Evolutionary conservation across 2,329 filamentous ascomycete genomes (phyloP).

Genomic region (Alternaria sp.): DNA sequence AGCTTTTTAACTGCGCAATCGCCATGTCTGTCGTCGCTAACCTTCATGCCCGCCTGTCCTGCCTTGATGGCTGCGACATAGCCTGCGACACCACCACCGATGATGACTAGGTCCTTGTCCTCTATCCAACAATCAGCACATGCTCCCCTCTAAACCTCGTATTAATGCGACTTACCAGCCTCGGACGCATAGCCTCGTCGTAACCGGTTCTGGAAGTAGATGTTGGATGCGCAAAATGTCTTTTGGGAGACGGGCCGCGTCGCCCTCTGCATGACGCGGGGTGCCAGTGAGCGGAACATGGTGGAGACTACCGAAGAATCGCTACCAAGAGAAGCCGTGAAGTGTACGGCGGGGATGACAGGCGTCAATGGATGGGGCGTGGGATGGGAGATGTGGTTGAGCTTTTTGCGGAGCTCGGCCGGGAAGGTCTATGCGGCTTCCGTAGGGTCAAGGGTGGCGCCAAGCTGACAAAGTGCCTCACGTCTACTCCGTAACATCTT

Average conservation of each 20-base stretch:
- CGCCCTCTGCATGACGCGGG: slow-evolving; percentile 56
- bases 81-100: slow-evolving; percentile 96
- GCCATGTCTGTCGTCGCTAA: slow-evolving; percentile 48
- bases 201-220: slow-evolving; percentile 58
- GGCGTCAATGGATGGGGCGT: slow-evolving; percentile 48
- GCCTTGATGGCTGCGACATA: slow-evolving; percentile 99
- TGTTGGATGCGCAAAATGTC: slow-evolving; percentile 49
- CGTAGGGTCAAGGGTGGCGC: slow-evolving; percentile 31
- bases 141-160: slow-evolving; percentile 21
- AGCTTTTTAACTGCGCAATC: slow-evolving; percentile 3
- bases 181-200: slow-evolving; percentile 64
- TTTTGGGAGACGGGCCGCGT: slow-evolving; percentile 44
- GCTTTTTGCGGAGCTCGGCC: slow-evolving; percentile 39
- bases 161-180: slow-evolving; percentile 51
- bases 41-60: slow-evolving; percentile 95
- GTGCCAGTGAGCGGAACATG: slow-evolving; percentile 61
- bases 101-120: slow-evolving; percentile 96
- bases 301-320: slow-evolving; percentile 33
- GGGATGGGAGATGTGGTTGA: slow-evolving; percentile 45
- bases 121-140: slow-evolving; percentile 61
- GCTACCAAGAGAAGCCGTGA: slow-evolving; percentile 38
- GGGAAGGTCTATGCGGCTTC: slow-evolving; percentile 24
- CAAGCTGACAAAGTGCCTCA: slow-evolving; percentile 19
- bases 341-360: slow-evolving; percentile 36
- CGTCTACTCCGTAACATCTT: slow-evolving; percentile 5